Conservation (phyloP, 768 basidiomycete genomes). For the Leccinum olivaceopallidum region DNA sequence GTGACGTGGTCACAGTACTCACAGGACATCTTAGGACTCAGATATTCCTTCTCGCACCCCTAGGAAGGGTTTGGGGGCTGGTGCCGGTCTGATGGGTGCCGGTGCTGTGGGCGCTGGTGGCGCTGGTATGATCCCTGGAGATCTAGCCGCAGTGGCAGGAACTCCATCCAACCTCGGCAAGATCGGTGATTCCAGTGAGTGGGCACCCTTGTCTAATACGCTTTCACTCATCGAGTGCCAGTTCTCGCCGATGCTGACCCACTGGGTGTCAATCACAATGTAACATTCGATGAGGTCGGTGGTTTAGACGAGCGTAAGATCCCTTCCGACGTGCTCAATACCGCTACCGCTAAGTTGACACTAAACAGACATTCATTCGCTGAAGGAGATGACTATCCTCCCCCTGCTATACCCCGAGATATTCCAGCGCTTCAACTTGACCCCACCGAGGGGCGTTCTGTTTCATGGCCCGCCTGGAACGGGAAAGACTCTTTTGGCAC, state of each 20-base stretch:
- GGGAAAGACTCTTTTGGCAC: conserved; percentile 91
- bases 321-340: neutral
- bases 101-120: conserved; percentile 48
- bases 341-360: conserved; percentile 3
- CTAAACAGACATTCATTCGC: conserved; percentile 80
- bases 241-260: conserved; percentile 95
- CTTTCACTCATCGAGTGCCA: conserved; percentile 30
- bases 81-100: conserved; percentile 52
- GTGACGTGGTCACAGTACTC: neutral
- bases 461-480: conserved; percentile 99
- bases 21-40: conserved; percentile 54
- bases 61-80: conserved; percentile 58
- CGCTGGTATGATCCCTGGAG: conserved; percentile 60
- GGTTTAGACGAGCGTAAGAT: conserved; percentile 88
- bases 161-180: conserved; percentile 87
- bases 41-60: conserved; percentile 69
- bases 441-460: conserved; percentile 93
- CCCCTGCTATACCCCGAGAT: conserved; percentile 96
- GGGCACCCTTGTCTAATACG: conserved; percentile 12
- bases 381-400: conserved; percentile 98
- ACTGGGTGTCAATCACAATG: conserved; percentile 87
- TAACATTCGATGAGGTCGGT: conserved; percentile 96
- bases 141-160: conserved; percentile 61
- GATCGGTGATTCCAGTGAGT: conserved; percentile 72
- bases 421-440: conserved; percentile 91